These are phyloP conservation scores for Cucumis melo DNA, from an alignment of 306 rosid species.

Conservation along the genomic window DNA sequence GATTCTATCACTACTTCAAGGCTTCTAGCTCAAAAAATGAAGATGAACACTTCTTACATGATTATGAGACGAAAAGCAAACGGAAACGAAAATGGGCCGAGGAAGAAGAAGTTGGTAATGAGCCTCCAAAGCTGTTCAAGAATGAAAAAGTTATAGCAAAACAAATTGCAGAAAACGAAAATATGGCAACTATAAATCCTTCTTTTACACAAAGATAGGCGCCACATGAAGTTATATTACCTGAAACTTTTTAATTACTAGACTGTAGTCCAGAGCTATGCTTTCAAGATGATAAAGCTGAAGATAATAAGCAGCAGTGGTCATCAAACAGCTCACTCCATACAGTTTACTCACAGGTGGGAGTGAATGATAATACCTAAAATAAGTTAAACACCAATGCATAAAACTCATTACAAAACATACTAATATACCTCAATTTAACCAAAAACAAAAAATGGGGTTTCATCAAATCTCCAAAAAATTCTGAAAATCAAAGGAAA, in stretches of 20 bases:
- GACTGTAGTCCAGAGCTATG: conserved; percentile 31
- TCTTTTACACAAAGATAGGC: neutral
- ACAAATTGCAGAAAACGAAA: neutral
- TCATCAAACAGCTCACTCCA: conserved; percentile 62
- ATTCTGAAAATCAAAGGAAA: neutral
- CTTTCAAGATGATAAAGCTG: conserved; percentile 1
- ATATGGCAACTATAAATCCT: neutral
- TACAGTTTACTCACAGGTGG: conserved; percentile 72
- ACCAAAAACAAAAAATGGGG: neutral
- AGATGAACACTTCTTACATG: conserved; percentile 28
- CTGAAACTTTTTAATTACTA: conserved; percentile 37
- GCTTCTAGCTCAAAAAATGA: neutral
- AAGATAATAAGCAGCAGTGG: conserved; percentile 36
- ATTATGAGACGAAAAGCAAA: conserved; percentile 41
- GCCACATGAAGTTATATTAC: conserved; percentile 15
- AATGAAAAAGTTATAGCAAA: conserved; percentile 2
- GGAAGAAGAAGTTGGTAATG: conserved; percentile 60
- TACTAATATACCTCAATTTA: neutral
- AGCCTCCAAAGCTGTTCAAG: conserved; percentile 54
- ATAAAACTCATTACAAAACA: neutral
- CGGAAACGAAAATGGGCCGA: conserved; percentile 46
- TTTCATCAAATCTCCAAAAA: neutral
- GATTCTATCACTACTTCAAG: neutral
- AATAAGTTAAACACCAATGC: neutral
- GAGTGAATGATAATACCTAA: conserved; percentile 47